Conservation (phyloP, 176 grass and related monocot genomes). For the Cocos nucifera region DNA sequence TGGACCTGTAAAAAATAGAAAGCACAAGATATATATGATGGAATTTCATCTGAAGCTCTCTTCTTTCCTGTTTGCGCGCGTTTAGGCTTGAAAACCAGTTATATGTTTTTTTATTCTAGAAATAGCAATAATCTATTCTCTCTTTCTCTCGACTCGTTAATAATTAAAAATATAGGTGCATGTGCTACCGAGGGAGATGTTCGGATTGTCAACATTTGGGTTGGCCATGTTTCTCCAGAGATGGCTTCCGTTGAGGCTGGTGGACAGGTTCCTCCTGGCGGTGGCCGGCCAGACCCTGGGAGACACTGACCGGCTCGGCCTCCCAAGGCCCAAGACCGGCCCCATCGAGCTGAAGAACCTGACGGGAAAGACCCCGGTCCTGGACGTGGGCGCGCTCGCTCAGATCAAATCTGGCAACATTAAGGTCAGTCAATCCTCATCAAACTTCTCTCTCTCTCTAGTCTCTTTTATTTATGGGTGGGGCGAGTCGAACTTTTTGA, state of each 20-base stretch:
- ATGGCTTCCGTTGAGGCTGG: constrained; percentile 46
- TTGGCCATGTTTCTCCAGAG: constrained; percentile 63
- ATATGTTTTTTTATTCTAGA: no score
- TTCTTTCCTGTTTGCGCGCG: no score
- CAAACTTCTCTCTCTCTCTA: no score
- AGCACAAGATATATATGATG: no score
- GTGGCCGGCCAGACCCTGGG: constrained; percentile 52
- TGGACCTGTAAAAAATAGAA: no score
- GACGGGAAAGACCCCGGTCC: constrained; percentile 82
- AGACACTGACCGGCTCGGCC: constrained; percentile 63
- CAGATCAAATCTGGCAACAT: constrained; percentile 94
- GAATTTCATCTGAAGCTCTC: no score
- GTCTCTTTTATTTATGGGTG: no score
- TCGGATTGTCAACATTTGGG: constrained; percentile 80
- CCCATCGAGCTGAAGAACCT: constrained; percentile 94
- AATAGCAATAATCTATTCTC: no score
- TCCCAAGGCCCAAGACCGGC: constrained; percentile 67
- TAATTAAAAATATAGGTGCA: constrained; percentile 52
- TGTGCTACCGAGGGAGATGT: constrained; percentile 71
- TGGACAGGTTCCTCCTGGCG: constrained; percentile 62
- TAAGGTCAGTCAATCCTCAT: constrained; percentile 36
- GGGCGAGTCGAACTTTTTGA: no score
- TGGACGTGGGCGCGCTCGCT: constrained; percentile 66
- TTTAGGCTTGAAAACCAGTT: no score
- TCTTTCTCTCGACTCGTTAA: no score